phyloP scores from a whole-genome alignment of 352 stramenopile species.

The Blastocystis sp. region DNA sequence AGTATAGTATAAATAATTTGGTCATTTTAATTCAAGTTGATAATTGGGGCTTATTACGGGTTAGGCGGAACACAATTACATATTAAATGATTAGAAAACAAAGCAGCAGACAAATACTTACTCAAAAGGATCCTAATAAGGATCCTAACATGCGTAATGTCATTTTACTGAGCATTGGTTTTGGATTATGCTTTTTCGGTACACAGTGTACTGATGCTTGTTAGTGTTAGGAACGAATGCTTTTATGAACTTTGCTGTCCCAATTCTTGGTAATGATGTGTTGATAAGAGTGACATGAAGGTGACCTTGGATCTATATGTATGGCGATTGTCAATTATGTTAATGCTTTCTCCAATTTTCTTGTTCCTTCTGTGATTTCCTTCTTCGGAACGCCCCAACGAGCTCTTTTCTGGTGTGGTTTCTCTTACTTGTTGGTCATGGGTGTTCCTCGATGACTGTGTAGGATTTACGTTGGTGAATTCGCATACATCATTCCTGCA shows the following conservation, averaged over 20 bases:
- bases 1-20: too few relatives aligned
- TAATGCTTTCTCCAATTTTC: constrained; percentile 53
- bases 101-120: too few relatives aligned
- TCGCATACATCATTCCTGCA: background rate
- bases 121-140: too few relatives aligned
- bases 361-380: constrained; percentile 28
- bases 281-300: background rate
- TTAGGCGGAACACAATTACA: too few relatives aligned
- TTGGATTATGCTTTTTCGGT: constrained; percentile 49
- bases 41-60: too few relatives aligned
- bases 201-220: background rate
- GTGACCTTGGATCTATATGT: constrained; percentile 28
- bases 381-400: constrained; percentile 5
- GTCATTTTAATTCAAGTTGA: too few relatives aligned
- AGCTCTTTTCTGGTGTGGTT: constrained; percentile 31
- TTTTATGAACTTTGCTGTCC: constrained; percentile 61
- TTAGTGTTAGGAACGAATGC: constrained; percentile 29
- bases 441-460: background rate
- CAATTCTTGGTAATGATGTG: constrained; percentile 17
- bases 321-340: constrained; percentile 52
- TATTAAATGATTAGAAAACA: too few relatives aligned
- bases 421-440: constrained; percentile 19
- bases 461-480: constrained; percentile 41
- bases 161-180: constrained; percentile 22
- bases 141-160: constrained; percentile 18